Conservation (phyloP, 257 asterid species). For the Gentiana straminea region DNA sequence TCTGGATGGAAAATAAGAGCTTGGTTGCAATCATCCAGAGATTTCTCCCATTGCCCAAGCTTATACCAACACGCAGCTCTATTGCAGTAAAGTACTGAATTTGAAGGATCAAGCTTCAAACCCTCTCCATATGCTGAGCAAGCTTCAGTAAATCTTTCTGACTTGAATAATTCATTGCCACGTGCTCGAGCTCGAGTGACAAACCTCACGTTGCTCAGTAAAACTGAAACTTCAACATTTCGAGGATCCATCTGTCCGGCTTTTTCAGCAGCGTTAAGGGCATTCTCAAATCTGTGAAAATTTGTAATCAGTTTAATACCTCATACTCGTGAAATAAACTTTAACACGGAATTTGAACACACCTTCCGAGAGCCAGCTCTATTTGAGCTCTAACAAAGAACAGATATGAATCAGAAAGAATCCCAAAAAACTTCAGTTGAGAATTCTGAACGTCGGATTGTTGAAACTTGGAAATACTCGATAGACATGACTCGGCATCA, state of each 20-base stretch:
- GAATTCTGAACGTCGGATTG: slow-evolving; percentile 13
- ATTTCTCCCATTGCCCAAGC: slow-evolving; percentile 67
- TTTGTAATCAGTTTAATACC: neutral
- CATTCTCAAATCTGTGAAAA: slow-evolving; percentile 68
- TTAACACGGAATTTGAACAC: slow-evolving; percentile 7
- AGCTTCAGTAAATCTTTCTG: slow-evolving; percentile 90
- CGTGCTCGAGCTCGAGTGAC: slow-evolving; percentile 74
- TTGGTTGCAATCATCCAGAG: slow-evolving; percentile 75
- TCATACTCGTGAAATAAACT: slow-evolving; percentile 10
- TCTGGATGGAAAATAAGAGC: slow-evolving; percentile 72
- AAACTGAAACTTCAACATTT: slow-evolving; percentile 42
- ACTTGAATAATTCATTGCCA: slow-evolving; percentile 80
- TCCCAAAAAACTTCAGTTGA: slow-evolving; percentile 48
- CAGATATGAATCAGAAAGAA: slow-evolving; percentile 59
- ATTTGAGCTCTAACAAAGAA: slow-evolving; percentile 55
- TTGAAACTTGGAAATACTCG: slow-evolving; percentile 34
- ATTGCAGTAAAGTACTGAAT: slow-evolving; percentile 85
- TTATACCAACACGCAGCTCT: slow-evolving; percentile 97
- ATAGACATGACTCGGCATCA: slow-evolving; percentile 37
- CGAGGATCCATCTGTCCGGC: slow-evolving; percentile 53
- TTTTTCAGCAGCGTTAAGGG: slow-evolving; percentile 49
- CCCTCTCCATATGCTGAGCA: slow-evolving; percentile 89
- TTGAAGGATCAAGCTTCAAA: slow-evolving; percentile 61
- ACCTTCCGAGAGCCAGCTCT: slow-evolving; percentile 83
- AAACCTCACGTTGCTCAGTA: slow-evolving; percentile 44